phyloP scores from a whole-genome alignment of 2,329 filamentous ascomycete species.

The Penicillium sp. region DNA sequence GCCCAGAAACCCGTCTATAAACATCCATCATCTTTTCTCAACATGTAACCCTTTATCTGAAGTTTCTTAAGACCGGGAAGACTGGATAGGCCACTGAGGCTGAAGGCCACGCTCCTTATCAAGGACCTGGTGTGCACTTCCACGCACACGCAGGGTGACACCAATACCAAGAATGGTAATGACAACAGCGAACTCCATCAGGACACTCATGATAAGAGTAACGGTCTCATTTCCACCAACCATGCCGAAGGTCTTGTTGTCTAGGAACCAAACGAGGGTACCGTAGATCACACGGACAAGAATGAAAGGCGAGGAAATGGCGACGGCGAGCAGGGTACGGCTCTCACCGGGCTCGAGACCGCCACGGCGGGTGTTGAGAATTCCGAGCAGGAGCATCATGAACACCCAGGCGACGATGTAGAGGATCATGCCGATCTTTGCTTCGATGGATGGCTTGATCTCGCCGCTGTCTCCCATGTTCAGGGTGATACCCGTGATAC shows the following conservation, averaged over 20 bases:
- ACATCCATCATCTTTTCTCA: neutral
- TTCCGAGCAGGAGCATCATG: slow-evolving; percentile 38
- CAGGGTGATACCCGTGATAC: slow-evolving; percentile 47
- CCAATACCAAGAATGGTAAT: slow-evolving; percentile 40
- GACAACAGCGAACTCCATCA: slow-evolving; percentile 54
- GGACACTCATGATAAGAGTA: slow-evolving; percentile 48
- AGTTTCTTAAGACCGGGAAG: neutral
- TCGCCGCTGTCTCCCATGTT: slow-evolving; percentile 31
- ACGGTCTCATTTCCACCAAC: slow-evolving; percentile 43
- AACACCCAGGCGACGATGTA: slow-evolving; percentile 35
- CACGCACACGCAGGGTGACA: slow-evolving; percentile 21
- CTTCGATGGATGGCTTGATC: slow-evolving; percentile 29
- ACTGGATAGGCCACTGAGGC: neutral
- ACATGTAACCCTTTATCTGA: neutral
- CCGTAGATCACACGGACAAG: slow-evolving; percentile 53
- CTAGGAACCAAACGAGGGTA: slow-evolving; percentile 44
- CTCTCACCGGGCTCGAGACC: slow-evolving; percentile 47
- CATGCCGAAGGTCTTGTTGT: slow-evolving; percentile 46
- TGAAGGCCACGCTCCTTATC: neutral
- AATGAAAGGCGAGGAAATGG: slow-evolving; percentile 50
- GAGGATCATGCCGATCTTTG: slow-evolving; percentile 46
- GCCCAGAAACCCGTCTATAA: neutral
- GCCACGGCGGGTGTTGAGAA: slow-evolving; percentile 31
- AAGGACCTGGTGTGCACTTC: neutral
- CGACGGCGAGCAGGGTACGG: slow-evolving; percentile 47